These are phyloP conservation scores for Aspergillus bridgeri DNA, from an alignment of 495 filamentous ascomycete species.

Conservation along the genomic window DNA sequence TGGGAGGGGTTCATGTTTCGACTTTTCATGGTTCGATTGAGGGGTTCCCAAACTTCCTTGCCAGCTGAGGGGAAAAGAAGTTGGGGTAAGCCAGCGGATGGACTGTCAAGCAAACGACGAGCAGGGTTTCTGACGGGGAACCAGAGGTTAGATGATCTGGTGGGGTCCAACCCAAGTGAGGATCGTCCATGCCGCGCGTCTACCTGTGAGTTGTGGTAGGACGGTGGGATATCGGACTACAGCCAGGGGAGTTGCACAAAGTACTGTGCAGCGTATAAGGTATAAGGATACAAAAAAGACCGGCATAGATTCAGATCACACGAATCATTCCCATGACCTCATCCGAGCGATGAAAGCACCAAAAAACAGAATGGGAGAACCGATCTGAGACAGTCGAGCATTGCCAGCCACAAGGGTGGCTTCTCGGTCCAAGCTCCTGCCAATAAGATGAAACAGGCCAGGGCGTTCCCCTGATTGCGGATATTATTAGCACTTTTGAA, in stretches of 20 bases:
- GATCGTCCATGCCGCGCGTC: constrained; percentile 26
- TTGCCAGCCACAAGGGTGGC: background rate
- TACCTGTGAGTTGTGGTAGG: constrained; percentile 1
- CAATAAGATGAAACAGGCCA: background rate
- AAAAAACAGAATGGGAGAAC: too few relatives aligned
- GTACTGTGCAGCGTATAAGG: background rate
- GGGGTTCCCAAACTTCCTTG: background rate
- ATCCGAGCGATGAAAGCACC: background rate
- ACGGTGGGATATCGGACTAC: too few relatives aligned
- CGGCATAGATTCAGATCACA: too few relatives aligned
- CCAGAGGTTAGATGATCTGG: constrained; percentile 3
- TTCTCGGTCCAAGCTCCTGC: background rate
- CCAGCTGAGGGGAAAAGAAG: background rate
- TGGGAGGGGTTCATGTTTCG: background rate
- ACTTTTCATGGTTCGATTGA: background rate
- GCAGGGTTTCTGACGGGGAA: too few relatives aligned
- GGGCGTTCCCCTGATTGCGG: background rate
- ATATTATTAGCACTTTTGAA: background rate
- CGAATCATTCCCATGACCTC: background rate
- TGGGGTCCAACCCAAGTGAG: constrained; percentile 12
- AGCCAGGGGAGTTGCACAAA: background rate
- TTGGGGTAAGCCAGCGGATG: background rate
- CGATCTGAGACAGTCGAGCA: background rate
- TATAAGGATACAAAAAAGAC: background rate
- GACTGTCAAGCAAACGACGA: background rate